Evolutionary conservation across 2,329 filamentous ascomycete genomes (phyloP), one percentile per base, ranked within the genome.

Genomic region (Sphaerulina populicola): DNA sequence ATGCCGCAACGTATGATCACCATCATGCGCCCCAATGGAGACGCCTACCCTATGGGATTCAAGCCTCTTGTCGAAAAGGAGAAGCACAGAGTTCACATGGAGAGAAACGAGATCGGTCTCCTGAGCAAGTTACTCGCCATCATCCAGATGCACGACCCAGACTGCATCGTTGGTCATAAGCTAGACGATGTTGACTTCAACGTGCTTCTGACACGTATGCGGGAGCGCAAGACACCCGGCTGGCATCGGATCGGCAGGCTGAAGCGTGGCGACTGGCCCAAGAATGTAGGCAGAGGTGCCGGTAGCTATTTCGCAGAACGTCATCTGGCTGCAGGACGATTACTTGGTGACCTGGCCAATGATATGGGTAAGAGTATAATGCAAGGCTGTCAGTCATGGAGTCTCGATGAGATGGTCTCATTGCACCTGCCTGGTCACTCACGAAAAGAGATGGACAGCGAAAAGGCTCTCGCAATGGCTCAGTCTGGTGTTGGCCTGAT

Each of bases 111-210:
- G 66, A 79, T 82, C 30, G 87, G 93, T 54, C 79, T 98, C 33
- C 75, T 98, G 6, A 86, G 84, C 60, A 88, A 90, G 66, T 94
- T 98, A 68, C 73, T 98, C 56, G 90, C 90, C 2, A 83, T 96
- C 62, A 77, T 98, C 36, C 87, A 94, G 62, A 79, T 85, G 29
- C 83, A 86, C 54, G 93, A 98, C 63, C 93, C 93, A 0, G 93
- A 98, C 72, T 89, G 95, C 29, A 79, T 98, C 33, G 78, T 97
- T 59, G 93, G 93, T 10, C 91, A 98, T 68, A 86, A 94, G 63
- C 78, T 98, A n/a, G 93, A 98, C 68, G 93, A 94, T 62, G 89
- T 96, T 3, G 93, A 98, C 66, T 94, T 94, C 67, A 94, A 89
- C 60, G 83, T 96, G 51, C 74, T 98, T 9, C 75, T 98, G 23